Evolutionary conservation across 2,329 filamentous ascomycete genomes (phyloP).

Genomic region (Sarocladium kiliense): DNA sequence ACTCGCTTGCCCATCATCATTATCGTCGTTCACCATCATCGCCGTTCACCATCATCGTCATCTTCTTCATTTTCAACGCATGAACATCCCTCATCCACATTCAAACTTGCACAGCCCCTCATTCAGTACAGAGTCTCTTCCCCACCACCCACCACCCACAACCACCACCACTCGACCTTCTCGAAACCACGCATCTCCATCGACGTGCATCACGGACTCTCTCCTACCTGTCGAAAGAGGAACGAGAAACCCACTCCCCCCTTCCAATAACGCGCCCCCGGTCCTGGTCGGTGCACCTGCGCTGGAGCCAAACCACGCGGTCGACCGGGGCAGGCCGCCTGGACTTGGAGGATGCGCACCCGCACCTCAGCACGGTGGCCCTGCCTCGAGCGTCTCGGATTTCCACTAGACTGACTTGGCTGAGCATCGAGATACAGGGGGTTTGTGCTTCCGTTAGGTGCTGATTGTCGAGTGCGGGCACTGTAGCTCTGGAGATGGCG

Average conservation of each 20-base stretch:
- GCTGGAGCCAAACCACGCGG: conserved; percentile 1
- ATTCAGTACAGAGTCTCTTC: not conserved
- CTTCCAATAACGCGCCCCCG: not conserved
- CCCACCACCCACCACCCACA: not conserved
- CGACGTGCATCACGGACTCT: not conserved
- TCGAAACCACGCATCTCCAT: conserved; percentile 3
- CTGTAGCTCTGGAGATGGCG: too few species aligned
- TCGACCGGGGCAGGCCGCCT: conserved; percentile 2
- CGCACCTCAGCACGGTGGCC: not conserved
- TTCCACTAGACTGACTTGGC: conserved; percentile 7
- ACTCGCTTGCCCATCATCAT: not conserved
- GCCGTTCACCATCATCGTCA: not conserved
- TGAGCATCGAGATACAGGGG: not conserved
- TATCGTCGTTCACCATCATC: not conserved
- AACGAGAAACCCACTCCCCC: not conserved
- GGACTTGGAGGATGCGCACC: not conserved
- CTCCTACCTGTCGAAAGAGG: not conserved
- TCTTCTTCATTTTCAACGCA: not conserved
- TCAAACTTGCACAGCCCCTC: not conserved
- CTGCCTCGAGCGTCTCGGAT: conserved; percentile 8
- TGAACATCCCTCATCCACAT: not conserved
- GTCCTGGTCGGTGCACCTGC: not conserved
- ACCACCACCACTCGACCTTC: too few species aligned
- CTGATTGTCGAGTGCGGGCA: not conserved
- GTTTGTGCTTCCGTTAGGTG: not conserved